A percentile compares a stretch with the other conserved stretches of the same genome.
These are phyloP conservation scores for Lipomyces sp. DNA, from an alignment of 805 yeast species.

Conservation along the genomic window DNA sequence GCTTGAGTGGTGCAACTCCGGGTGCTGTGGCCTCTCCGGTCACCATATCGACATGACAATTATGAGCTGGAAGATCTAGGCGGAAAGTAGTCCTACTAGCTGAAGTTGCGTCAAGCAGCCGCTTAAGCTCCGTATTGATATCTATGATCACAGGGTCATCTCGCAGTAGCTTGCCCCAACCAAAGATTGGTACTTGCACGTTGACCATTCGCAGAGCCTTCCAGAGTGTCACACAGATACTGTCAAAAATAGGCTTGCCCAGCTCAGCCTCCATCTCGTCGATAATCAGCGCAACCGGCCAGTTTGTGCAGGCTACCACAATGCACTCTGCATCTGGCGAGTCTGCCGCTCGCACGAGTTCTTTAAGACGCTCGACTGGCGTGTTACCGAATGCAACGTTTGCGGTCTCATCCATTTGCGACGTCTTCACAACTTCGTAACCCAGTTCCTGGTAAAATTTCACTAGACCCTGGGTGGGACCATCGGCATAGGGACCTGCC, in stretches of 20 bases:
- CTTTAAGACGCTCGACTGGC: slow-evolving; percentile 9
- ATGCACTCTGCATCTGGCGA: slow-evolving; percentile 19
- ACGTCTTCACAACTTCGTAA: slow-evolving; percentile 14
- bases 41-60: slow-evolving; percentile 14
- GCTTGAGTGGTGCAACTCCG: slow-evolving; percentile 8
- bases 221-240: slow-evolving; percentile 17
- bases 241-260: slow-evolving; percentile 16
- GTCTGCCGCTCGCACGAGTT: slow-evolving; percentile 16
- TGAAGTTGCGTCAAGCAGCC: neutral
- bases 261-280: slow-evolving; percentile 19
- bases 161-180: slow-evolving; percentile 16
- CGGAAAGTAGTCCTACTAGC: slow-evolving; percentile 14
- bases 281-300: slow-evolving; percentile 17
- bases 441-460: slow-evolving; percentile 13
- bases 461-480: slow-evolving; percentile 19
- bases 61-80: slow-evolving; percentile 12
- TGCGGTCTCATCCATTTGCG: slow-evolving; percentile 18
- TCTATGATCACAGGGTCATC: slow-evolving; percentile 8
- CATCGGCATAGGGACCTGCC: slow-evolving; percentile 19
- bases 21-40: slow-evolving; percentile 16
- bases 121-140: slow-evolving; percentile 1
- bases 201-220: slow-evolving; percentile 15
- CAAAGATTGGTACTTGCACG: slow-evolving; percentile 9
- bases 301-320: slow-evolving; percentile 19
- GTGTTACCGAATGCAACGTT: slow-evolving; percentile 18